These are phyloP conservation scores for Pulveroboletus ravenelii DNA, from an alignment of 768 basidiomycete genomes.

Conservation along the genomic window DNA sequence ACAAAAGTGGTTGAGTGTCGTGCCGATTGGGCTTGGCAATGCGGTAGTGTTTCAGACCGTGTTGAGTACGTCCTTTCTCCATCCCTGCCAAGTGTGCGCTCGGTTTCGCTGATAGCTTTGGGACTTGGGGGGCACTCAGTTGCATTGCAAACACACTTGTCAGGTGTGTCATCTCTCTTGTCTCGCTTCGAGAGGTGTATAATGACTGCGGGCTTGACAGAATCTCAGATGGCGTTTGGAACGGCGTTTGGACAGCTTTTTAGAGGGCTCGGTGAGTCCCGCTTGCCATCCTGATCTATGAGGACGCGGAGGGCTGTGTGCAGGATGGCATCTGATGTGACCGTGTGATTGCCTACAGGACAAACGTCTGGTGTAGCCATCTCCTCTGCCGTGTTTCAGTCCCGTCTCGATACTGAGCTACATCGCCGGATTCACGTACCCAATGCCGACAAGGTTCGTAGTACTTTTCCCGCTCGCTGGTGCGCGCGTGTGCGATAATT, in stretches of 20 bases:
- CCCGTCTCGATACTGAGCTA: constrained; percentile 11
- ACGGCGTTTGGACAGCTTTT: constrained; percentile 24
- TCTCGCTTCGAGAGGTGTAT: neutral
- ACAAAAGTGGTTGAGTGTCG: constrained; percentile 21
- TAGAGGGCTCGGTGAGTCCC: constrained; percentile 15
- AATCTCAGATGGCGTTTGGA: constrained; percentile 19
- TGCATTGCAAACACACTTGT: constrained; percentile 6
- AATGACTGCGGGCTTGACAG: constrained; percentile 1
- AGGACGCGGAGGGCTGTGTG: neutral
- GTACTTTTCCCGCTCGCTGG: too few relatives aligned
- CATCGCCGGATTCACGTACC: constrained; percentile 7
- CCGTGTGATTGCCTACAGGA: constrained; percentile 1
- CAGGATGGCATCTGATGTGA: neutral
- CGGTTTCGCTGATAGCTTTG: neutral
- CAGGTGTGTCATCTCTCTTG: neutral
- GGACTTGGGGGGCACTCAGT: neutral
- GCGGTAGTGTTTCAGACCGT: constrained; percentile 18
- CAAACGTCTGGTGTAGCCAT: constrained; percentile 14
- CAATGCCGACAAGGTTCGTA: constrained; percentile 5
- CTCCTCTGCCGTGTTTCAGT: constrained; percentile 15
- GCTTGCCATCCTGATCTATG: neutral
- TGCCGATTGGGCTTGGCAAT: constrained; percentile 15
- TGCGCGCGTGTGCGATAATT: neutral
- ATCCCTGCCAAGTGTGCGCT: neutral
- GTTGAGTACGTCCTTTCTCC: constrained; percentile 6